Evolutionary conservation across 306 rosid genomes (phyloP), one percentile per base, ranked within the genome.

Genomic region (Quercus dentata): DNA sequence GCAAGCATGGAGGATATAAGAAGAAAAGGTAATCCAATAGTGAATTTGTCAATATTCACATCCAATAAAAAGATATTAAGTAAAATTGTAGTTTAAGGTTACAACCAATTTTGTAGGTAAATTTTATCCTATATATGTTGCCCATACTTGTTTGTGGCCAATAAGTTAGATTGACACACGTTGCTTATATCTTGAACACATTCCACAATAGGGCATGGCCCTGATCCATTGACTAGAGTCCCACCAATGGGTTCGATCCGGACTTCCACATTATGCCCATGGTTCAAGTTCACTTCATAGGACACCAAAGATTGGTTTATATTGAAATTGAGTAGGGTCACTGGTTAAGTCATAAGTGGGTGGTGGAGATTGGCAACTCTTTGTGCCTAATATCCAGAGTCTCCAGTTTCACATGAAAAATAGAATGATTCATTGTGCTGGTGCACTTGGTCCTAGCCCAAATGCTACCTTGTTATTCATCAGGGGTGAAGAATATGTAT

Each of bases 211-310:
- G 86, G 91, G 62, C 87, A 88, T 0, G 77, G 74, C 1, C 83
- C 86, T 0, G 77, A 54, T 0, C 86, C 83, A 55, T 81, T 81
- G 1, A 83, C 81, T 0, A 85, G 54, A 7, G 78, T 56, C 54
- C 91, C 89, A 18, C 84, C 87, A 0, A 46, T 68, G 0, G 89
- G 87, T 12, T 76, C 21, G 69, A 88, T 64, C 25, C 69, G 78
- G 13, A 78, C 79, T 5, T 3, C 13, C 4, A 85, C 2, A 62
- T 88, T 88, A 5, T 80, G 83, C 9, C 89, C 87, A 19, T 88
- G 89, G 18, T n/a, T 35, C 31, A 88, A n/a, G 65, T 87, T 88
- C 7, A 85, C 56, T 21, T 78, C 81, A 10, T 78, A 85, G 73
- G 82, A 77, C 3, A 88, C 91, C 1, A 85, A 63, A 0, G 83